These are phyloP conservation scores for Balakata baccata DNA, from an alignment of 345 rosid genomes.

Conservation along the genomic window DNA sequence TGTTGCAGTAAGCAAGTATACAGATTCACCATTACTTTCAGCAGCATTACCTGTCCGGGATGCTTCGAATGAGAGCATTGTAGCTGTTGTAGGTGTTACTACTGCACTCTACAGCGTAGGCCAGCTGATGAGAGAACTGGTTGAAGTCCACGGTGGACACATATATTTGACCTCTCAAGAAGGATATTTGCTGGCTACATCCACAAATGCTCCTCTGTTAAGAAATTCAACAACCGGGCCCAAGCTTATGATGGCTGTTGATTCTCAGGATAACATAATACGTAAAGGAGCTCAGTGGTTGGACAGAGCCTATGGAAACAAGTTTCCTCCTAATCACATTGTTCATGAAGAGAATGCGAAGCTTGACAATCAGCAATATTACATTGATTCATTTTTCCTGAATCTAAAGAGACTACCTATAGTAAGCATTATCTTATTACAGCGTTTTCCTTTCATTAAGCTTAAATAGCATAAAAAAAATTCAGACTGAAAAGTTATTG, in stretches of 20 bases:
- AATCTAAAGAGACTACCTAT: constrained; percentile 91
- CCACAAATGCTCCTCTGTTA: constrained; percentile 80
- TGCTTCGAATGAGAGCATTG: constrained; percentile 65
- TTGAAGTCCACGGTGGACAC: constrained; percentile 91
- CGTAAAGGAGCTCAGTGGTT: constrained; percentile 84
- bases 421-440: constrained; percentile 44
- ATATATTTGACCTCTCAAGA: constrained; percentile 88
- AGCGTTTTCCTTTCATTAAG: not conserved
- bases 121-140: constrained; percentile 93
- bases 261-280: constrained; percentile 70
- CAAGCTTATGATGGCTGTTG: constrained; percentile 67
- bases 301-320: constrained; percentile 60
- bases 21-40: constrained; percentile 87
- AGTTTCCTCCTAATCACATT: constrained; percentile 54
- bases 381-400: constrained; percentile 85
- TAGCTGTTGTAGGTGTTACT: constrained; percentile 96
- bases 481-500: not conserved
- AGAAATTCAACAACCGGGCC: constrained; percentile 65
- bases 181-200: constrained; percentile 92
- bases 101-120: constrained; percentile 94
- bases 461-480: not conserved
- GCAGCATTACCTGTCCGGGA: constrained; percentile 95
- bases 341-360: constrained; percentile 76
- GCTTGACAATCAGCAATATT: constrained; percentile 64
- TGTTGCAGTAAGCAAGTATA: constrained; percentile 87